Evolutionary conservation across 2,329 filamentous ascomycete species (phyloP).

Genomic region (Xylariomycetidae sp.): DNA sequence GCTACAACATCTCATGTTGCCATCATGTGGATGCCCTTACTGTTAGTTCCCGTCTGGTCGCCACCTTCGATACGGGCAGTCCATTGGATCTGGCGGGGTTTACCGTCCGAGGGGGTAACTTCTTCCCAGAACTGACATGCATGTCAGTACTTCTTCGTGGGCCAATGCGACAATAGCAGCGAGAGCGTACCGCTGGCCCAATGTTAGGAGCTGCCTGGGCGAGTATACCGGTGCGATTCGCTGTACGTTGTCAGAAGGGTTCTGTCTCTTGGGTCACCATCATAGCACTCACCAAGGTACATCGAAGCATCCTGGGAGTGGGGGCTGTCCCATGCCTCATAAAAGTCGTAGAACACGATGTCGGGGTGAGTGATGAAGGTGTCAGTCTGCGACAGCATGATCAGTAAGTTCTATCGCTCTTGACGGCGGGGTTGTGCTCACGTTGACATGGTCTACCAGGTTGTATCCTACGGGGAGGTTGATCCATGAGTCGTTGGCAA

Average conservation of each 20-base stretch:
- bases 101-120: constrained; percentile 49
- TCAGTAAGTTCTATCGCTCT: constrained; percentile 4
- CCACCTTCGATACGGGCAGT: constrained; percentile 57
- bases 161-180: background rate
- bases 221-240: constrained; percentile 45
- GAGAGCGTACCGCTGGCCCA: constrained; percentile 43
- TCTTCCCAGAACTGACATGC: constrained; percentile 44
- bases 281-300: constrained; percentile 38
- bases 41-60: constrained; percentile 26
- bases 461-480: constrained; percentile 54
- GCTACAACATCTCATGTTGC: background rate
- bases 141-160: constrained; percentile 4
- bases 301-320: constrained; percentile 34
- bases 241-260: constrained; percentile 11
- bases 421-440: constrained; percentile 7
- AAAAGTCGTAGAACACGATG: constrained; percentile 60
- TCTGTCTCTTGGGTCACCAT: background rate
- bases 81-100: constrained; percentile 58
- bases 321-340: constrained; percentile 50
- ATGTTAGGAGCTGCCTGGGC: constrained; percentile 61
- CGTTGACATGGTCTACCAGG: constrained; percentile 50
- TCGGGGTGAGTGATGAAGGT: constrained; percentile 38
- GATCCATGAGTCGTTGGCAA: constrained; percentile 48
- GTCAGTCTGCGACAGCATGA: constrained; percentile 31
- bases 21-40: constrained; percentile 12